Evolutionary conservation across 371 early-diverging fungal genomes (phyloP), one percentile per base, ranked within the genome.

Genomic region (Mortierella sp.): DNA sequence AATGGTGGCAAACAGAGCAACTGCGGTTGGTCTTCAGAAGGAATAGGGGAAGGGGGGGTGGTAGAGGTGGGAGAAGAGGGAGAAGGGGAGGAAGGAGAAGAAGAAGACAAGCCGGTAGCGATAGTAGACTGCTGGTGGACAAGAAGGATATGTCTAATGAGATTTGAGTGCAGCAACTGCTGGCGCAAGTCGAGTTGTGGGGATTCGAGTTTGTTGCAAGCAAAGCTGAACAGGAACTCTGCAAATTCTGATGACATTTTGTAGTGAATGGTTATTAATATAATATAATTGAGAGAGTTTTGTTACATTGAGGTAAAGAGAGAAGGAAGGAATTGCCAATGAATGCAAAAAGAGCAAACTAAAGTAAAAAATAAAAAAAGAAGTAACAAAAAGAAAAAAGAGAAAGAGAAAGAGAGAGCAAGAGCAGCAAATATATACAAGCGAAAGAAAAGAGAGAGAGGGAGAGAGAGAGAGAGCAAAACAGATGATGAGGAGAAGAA

Each of bases 161-260:
- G 79, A 58, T 78, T 78, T 15, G 79, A 73, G 55, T 78, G 79
- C 32, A 78, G 79, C 15, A 78, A 66, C 55, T 63, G 73, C 40
- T 78, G 79, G 37, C 79, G 79, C 58, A 78, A 53, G 68, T 77
- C 78, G 32, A 77, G 73, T 35, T 78, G 70, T 31, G 79, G 73
- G 13, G 73, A 43, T 51, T 78, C 73, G 59, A 78, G 79, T 40
- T 78, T 78, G 64, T 66, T 68, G 70, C 79, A 70, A 40, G 79
- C 79, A 55, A 69, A 78, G 70, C 66, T 66, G 67, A 73, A 73
- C 29, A 78, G 64, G 43, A 67, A 67, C 37, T 71, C 64, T 31
- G 77, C 77, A 53, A 68, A 71, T 34, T 76, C 77, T 22, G 72
- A 76, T 23, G 71, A 71, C 72, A 66, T 76, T 8, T 13, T 32